Conservation (phyloP, 78 protist genomes). For the Emiliania huxleyi region DNA sequence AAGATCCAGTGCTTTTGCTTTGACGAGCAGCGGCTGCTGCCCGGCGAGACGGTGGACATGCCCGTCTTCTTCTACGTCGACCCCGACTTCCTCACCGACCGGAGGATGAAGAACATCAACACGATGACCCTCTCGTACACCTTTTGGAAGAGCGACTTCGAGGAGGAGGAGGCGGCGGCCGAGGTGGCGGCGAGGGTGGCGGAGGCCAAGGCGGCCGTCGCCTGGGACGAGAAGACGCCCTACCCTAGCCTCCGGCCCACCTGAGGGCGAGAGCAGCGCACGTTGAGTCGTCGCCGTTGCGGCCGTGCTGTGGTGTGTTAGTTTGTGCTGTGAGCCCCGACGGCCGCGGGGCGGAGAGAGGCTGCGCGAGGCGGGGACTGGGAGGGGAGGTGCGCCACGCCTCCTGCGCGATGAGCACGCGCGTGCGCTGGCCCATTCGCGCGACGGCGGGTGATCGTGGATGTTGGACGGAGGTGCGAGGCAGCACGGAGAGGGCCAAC, state of each 20-base stretch:
- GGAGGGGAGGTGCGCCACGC: too few species aligned
- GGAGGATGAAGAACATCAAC: background rate
- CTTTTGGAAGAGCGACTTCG: background rate
- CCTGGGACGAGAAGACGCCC: too few species aligned
- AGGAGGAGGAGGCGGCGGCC: background rate
- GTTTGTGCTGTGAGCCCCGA: too few species aligned
- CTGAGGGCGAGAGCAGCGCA: background rate
- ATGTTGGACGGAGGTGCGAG: too few species aligned
- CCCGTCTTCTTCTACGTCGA: conserved; percentile 95
- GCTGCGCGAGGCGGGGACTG: too few species aligned
- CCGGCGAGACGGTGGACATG: conserved; percentile 88
- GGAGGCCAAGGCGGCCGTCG: too few species aligned
- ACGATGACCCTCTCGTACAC: conserved; percentile 40
- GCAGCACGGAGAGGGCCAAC: background rate
- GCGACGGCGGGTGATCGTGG: too few species aligned
- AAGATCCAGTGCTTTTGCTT: conserved; percentile 93
- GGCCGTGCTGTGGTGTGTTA: too few species aligned
- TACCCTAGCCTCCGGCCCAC: too few species aligned
- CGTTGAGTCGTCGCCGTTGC: background rate
- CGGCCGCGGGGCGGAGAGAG: too few species aligned
- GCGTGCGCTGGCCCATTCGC: too few species aligned
- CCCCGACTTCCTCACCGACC: conserved; percentile 69
- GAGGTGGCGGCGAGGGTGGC: background rate
- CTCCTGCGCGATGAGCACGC: too few species aligned
- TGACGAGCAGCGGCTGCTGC: conserved; percentile 83